These are phyloP conservation scores for Setaria viridis DNA, from an alignment of 202 grass and related monocot species.

Conservation along the genomic window DNA sequence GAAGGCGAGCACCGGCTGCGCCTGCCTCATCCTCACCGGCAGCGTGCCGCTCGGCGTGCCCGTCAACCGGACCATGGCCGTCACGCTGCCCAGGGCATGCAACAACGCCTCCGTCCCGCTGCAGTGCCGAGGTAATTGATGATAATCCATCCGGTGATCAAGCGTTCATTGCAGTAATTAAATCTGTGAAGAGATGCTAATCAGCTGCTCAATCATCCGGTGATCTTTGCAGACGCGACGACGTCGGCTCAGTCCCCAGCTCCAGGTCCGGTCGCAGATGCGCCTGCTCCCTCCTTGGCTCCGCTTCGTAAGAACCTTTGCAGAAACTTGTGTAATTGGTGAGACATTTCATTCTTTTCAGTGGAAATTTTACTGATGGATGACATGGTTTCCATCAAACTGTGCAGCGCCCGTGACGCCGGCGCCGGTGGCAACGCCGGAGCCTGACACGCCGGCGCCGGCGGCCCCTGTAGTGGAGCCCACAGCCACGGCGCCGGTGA, in stretches of 20 bases:
- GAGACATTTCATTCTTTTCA: not conserved
- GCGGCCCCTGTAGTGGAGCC: conserved; percentile 6
- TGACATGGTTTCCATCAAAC: not conserved
- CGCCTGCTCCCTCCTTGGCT: conserved; percentile 48
- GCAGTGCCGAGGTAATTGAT: conserved; percentile 63
- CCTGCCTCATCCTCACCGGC: conserved; percentile 81
- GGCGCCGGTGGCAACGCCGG: conserved; percentile 9
- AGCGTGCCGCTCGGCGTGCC: conserved; percentile 83
- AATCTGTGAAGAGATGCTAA: not conserved
- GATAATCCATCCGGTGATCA: not conserved
- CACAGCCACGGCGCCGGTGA: conserved; percentile 40
- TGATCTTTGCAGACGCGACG: conserved; percentile 52
- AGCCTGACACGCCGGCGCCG: not conserved
- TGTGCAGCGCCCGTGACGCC: conserved; percentile 37
- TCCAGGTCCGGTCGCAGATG: conserved; percentile 50
- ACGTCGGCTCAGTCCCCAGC: conserved; percentile 54
- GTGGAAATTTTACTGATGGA: not conserved
- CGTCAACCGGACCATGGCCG: conserved; percentile 72
- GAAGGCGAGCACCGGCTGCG: conserved; percentile 58
- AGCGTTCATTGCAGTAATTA: not conserved
- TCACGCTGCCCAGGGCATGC: conserved; percentile 64
- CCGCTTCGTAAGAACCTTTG: conserved; percentile 61
- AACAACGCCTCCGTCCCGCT: conserved; percentile 61
- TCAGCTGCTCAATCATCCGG: not conserved
- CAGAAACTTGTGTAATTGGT: not conserved